phyloP scores from a whole-genome alignment of 495 filamentous ascomycete genomes.

The Hyphodiscus hymeniophilus region DNA sequence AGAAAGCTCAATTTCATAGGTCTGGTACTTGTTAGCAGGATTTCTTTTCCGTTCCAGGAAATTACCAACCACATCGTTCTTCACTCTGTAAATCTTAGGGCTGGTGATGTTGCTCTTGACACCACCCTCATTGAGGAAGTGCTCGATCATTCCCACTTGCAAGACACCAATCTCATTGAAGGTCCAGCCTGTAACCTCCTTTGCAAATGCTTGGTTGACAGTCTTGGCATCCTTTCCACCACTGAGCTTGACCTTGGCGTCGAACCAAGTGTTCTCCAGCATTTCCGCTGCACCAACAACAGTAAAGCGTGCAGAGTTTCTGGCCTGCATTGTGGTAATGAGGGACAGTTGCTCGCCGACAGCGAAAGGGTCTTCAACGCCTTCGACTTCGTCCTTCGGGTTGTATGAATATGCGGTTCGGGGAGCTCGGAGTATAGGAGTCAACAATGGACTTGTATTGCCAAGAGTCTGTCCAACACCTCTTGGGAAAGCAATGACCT shows the following conservation, averaged over 20 bases:
- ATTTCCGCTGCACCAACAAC: conserved; percentile 81
- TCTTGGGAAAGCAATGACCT: conserved; percentile 68
- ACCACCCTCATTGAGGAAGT: conserved; percentile 56
- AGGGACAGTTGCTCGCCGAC: conserved; percentile 75
- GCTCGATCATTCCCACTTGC: conserved; percentile 73
- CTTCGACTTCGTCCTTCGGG: conserved; percentile 73
- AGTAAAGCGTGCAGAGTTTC: conserved; percentile 87
- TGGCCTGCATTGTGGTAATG: conserved; percentile 76
- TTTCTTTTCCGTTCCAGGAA: neutral
- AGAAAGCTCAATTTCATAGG: conserved; percentile 80
- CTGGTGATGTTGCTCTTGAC: conserved; percentile 54
- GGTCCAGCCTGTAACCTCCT: conserved; percentile 76
- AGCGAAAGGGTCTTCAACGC: conserved; percentile 66
- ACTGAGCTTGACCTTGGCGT: conserved; percentile 61
- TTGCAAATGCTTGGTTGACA: conserved; percentile 78
- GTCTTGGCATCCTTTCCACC: conserved; percentile 47
- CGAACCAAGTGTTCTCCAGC: conserved; percentile 86
- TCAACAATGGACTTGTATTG: conserved; percentile 59
- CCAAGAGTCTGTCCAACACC: conserved; percentile 76
- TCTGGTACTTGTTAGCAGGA: conserved; percentile 36
- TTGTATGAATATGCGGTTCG: conserved; percentile 88
- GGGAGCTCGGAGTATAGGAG: conserved; percentile 74
- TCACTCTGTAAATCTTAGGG: conserved; percentile 88
- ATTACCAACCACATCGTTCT: conserved; percentile 85
- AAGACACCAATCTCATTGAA: conserved; percentile 92